phyloP scores from a whole-genome alignment of 305 asterid species.

The Ilex paraguariensis region DNA sequence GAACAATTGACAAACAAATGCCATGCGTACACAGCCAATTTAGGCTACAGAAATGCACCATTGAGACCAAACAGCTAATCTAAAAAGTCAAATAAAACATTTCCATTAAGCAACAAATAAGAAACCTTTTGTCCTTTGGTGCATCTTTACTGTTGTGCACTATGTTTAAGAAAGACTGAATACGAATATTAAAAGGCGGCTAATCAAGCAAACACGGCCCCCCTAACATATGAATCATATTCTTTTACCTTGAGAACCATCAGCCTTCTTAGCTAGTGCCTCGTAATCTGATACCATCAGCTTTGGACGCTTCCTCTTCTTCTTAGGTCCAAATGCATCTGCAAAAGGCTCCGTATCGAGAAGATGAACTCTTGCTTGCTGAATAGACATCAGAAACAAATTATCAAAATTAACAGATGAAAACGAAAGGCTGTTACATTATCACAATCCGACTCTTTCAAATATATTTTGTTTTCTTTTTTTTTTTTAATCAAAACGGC shows the following conservation, averaged over 20 bases:
- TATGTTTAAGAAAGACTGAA: no score
- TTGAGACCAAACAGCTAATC: background rate
- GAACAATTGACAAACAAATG: conserved; percentile 13
- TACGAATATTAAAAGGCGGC: no score
- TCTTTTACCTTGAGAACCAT: conserved; percentile 71
- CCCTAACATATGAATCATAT: no score
- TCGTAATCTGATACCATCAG: conserved; percentile 69
- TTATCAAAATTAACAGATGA: conserved; percentile 14
- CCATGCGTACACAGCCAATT: background rate
- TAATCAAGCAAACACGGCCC: no score
- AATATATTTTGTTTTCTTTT: no score
- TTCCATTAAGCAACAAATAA: no score
- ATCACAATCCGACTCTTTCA: no score
- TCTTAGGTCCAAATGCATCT: conserved; percentile 87
- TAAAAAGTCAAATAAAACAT: no score
- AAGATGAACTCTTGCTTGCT: conserved; percentile 98
- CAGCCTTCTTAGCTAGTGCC: conserved; percentile 67
- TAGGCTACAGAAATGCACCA: background rate
- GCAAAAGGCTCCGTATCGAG: conserved; percentile 85
- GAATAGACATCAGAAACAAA: conserved; percentile 15
- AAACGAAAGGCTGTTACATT: background rate
- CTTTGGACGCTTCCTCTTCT: conserved; percentile 82
- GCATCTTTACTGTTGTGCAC: no score
- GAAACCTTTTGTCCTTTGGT: no score
- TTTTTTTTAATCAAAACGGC: no score